These are phyloP conservation scores for Balamuthia mandrillaris DNA, from an alignment of 208 protist species.

Conservation along the genomic window DNA sequence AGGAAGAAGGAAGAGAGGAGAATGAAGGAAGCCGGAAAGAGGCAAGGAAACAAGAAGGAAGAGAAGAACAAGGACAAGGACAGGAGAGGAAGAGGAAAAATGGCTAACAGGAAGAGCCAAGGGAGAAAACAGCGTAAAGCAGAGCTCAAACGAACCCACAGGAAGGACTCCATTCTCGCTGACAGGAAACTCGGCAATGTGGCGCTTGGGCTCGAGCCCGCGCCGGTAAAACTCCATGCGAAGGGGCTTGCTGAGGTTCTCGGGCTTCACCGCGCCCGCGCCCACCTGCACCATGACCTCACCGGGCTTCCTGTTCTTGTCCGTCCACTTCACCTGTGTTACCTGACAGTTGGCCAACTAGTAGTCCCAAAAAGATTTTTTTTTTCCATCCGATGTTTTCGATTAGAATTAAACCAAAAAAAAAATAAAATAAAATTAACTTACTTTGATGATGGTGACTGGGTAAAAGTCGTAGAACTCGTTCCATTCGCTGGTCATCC, in stretches of 20 bases:
- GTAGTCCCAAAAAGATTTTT: no score
- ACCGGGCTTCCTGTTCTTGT: slow-evolving; percentile 16
- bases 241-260: slow-evolving; percentile 39
- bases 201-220: slow-evolving; percentile 38
- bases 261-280: slow-evolving; percentile 8
- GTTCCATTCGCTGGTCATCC: neutral
- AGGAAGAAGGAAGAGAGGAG: no score
- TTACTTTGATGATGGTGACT: neutral
- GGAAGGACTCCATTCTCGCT: slow-evolving; percentile 29
- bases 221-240: slow-evolving; percentile 3
- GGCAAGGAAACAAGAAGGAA: no score
- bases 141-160: neutral
- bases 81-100: neutral
- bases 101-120: neutral
- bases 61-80: no score
- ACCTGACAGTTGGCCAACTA: slow-evolving; percentile 46
- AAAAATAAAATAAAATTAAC: neutral
- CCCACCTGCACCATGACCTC: slow-evolving; percentile 50
- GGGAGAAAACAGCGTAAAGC: neutral
- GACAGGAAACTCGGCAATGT: slow-evolving; percentile 53
- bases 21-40: no score
- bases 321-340: slow-evolving; percentile 43
- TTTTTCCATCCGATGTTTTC: neutral
- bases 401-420: neutral
- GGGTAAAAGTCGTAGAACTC: neutral